Conservation (phyloP, 2,329 filamentous ascomycete species). For the Fusarium albosuccineum region DNA sequence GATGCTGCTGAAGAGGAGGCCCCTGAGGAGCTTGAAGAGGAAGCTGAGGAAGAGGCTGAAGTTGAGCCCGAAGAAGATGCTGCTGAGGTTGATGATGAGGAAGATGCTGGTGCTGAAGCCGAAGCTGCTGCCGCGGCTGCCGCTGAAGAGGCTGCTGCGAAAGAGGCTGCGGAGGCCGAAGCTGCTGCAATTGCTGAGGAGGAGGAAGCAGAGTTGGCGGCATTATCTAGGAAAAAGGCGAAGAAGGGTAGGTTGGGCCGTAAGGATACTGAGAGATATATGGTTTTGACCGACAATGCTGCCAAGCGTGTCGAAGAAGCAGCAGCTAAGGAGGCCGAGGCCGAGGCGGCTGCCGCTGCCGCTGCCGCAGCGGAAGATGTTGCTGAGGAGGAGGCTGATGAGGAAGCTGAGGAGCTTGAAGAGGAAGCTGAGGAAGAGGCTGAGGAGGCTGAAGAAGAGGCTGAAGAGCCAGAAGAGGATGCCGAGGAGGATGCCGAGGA, state of each 20-base stretch:
- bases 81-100: slow-evolving; percentile 16
- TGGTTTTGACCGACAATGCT: slow-evolving; percentile 22
- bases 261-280: slow-evolving; percentile 40
- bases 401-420: slow-evolving; percentile 21
- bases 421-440: slow-evolving; percentile 48
- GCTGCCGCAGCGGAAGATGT: slow-evolving; percentile 47
- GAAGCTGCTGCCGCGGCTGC: slow-evolving; percentile 38
- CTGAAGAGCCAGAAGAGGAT: slow-evolving; percentile 34
- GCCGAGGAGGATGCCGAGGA: slow-evolving; percentile 20
- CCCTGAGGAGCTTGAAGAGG: slow-evolving; percentile 19
- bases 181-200: slow-evolving; percentile 44
- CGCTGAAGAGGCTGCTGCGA: slow-evolving; percentile 26
- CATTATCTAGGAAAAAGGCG: slow-evolving; percentile 50
- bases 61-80: slow-evolving; percentile 40
- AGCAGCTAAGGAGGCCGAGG: slow-evolving; percentile 29
- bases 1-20: slow-evolving; percentile 47
- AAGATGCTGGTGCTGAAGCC: slow-evolving; percentile 36
- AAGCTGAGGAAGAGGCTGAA: slow-evolving; percentile 50
- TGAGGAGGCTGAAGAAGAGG: slow-evolving; percentile 43
- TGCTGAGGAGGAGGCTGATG: slow-evolving; percentile 41
- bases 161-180: slow-evolving; percentile 38
- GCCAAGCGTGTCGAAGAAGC: slow-evolving; percentile 43
- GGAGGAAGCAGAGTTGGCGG: slow-evolving; percentile 58
- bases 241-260: slow-evolving; percentile 52
- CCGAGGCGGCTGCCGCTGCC: slow-evolving; percentile 29